Conservation (phyloP, 176 grass and related monocot species). For the Typha latifolia region DNA sequence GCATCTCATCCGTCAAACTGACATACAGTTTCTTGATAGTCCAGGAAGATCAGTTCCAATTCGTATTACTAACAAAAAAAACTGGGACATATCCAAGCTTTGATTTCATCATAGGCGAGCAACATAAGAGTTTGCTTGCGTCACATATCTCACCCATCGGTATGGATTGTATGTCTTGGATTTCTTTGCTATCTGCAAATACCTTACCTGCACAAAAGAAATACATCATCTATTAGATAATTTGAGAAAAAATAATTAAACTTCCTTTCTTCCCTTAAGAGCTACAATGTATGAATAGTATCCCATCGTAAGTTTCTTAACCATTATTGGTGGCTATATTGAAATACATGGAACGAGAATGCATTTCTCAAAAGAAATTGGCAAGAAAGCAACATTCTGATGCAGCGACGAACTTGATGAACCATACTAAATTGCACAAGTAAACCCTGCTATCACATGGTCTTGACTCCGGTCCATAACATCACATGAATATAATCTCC, state of each 20-base stretch:
- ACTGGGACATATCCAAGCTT: not conserved
- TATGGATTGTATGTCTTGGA: slow-evolving; percentile 94
- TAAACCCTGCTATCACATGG: no score
- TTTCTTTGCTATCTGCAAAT: slow-evolving; percentile 96
- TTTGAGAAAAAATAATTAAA: not conserved
- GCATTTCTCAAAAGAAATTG: not conserved
- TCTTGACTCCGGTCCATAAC: no score
- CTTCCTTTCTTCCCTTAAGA: not conserved
- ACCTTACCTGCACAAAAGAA: slow-evolving; percentile 72
- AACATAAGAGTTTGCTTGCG: slow-evolving; percentile 92
- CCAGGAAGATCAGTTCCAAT: not conserved
- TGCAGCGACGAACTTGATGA: no score
- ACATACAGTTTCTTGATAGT: no score
- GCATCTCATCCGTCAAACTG: no score
- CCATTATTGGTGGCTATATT: no score
- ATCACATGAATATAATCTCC: no score
- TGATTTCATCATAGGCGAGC: slow-evolving; percentile 55
- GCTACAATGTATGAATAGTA: not conserved
- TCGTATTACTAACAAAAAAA: not conserved
- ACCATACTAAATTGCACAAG: no score
- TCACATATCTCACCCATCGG: slow-evolving; percentile 96
- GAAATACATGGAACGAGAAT: no score
- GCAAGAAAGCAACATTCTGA: not conserved
- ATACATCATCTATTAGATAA: not conserved
- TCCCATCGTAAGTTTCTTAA: no score